phyloP scores from a whole-genome alignment of 345 rosid species.

The Euphorbia tirucalli region DNA sequence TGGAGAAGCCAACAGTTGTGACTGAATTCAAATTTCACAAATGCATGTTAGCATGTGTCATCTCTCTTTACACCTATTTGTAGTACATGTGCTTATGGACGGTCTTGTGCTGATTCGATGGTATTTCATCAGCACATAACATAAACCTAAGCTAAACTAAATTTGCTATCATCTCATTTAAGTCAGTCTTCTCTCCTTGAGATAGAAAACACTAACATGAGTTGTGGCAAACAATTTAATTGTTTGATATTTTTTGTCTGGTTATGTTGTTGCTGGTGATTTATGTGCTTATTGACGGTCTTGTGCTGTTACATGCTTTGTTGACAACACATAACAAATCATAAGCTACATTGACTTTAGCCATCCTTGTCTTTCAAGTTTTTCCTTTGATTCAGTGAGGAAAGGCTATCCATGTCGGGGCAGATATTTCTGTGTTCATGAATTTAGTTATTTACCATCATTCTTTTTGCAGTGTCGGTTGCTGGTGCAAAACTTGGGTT shows the following conservation, averaged over 20 bases:
- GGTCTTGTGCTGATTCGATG: slow-evolving; percentile 12
- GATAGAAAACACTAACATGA: slow-evolving; percentile 25
- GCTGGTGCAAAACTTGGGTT: background rate
- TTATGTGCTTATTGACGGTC: slow-evolving; percentile 16
- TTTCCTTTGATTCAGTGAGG: slow-evolving; percentile 19
- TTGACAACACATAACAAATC: slow-evolving; percentile 9
- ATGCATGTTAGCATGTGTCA: background rate
- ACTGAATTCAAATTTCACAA: background rate
- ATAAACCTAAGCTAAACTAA: slow-evolving; percentile 4
- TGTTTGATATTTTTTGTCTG: background rate
- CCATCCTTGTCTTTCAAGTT: background rate
- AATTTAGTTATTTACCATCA: background rate
- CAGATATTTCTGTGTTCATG: slow-evolving; percentile 16
- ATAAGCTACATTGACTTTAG: slow-evolving; percentile 12
- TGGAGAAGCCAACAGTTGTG: background rate
- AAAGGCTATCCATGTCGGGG: slow-evolving; percentile 34
- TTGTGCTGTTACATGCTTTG: background rate
- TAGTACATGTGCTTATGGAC: slow-evolving; percentile 4
- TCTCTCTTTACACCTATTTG: background rate
- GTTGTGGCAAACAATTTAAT: slow-evolving; percentile 31
- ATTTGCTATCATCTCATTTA: background rate
- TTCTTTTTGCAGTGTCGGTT: background rate
- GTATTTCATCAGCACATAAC: slow-evolving; percentile 8
- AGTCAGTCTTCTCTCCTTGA: background rate
- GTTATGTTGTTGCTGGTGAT: background rate